Percentiles rank a stretch among this genome's conserved stretches.
phyloP scores from a whole-genome alignment of 371 early-diverging fungal genomes.

The Mortierella sp. region DNA sequence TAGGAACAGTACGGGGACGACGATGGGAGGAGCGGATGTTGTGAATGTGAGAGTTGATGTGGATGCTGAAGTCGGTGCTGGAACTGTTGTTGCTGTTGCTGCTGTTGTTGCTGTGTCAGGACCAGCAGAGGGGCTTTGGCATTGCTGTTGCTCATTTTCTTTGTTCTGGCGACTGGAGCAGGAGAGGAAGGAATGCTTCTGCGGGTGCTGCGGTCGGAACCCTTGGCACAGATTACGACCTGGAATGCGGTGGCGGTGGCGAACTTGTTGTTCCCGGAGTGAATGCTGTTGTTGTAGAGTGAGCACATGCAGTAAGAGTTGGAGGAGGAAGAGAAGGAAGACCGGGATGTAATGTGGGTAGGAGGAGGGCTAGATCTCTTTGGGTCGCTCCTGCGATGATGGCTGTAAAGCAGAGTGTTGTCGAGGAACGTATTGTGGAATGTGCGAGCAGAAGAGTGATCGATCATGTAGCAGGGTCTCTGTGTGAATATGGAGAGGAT shows the following conservation, averaged over 20 bases:
- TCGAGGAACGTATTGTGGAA: no score
- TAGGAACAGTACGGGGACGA: background rate
- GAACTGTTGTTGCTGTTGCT: constrained; percentile 24
- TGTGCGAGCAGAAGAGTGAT: no score
- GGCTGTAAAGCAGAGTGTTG: no score
- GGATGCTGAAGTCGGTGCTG: constrained; percentile 4
- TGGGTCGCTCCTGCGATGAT: no score
- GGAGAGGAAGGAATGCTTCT: constrained; percentile 1
- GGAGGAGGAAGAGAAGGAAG: background rate
- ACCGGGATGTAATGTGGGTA: background rate
- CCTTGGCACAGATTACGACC: constrained; percentile 37
- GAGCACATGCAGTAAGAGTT: constrained; percentile 35
- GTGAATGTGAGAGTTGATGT: constrained; percentile 3
- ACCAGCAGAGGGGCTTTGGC: constrained; percentile 38
- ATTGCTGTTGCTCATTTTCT: constrained; percentile 15
- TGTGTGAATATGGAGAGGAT: no score
- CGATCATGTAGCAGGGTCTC: no score
- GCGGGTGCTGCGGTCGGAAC: constrained; percentile 16
- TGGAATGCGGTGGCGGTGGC: constrained; percentile 40
- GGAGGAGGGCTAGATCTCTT: background rate
- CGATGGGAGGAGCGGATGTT: background rate
- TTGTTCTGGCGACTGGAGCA: constrained; percentile 2
- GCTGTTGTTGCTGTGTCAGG: constrained; percentile 27
- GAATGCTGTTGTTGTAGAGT: constrained; percentile 18
- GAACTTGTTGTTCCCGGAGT: constrained; percentile 4